Conservation (phyloP, 768 basidiomycete genomes). For the Crassisporium funariophilum region DNA sequence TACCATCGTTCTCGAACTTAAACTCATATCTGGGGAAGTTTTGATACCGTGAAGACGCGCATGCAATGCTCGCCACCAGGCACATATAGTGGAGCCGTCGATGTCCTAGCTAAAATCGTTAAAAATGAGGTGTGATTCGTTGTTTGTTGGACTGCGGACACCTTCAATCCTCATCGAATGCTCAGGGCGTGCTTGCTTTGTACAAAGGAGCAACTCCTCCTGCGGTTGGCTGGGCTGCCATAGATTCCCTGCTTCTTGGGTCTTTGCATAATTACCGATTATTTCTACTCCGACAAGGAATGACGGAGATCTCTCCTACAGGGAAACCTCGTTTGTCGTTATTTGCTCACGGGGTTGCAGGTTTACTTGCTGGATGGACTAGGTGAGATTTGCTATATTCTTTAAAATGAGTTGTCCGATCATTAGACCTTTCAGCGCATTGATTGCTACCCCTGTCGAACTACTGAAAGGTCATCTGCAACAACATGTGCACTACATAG, state of each 20-base stretch:
- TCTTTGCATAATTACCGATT: constrained; percentile 75
- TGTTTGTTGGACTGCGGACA: constrained; percentile 3
- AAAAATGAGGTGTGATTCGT: constrained; percentile 55
- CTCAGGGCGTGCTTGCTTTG: constrained; percentile 60
- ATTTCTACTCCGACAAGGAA: constrained; percentile 50
- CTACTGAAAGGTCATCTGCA: constrained; percentile 61
- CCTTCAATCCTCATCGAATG: constrained; percentile 8
- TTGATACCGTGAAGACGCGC: constrained; percentile 75
- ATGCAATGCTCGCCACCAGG: constrained; percentile 70
- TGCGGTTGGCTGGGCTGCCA: constrained; percentile 71
- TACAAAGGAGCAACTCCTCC: constrained; percentile 79
- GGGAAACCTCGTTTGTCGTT: constrained; percentile 57
- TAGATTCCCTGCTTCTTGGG: constrained; percentile 70
- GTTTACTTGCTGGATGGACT: constrained; percentile 68
- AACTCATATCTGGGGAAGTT: constrained; percentile 38
- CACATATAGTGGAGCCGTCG: constrained; percentile 61
- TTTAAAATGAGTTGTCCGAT: constrained; percentile 9
- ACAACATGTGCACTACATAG: background rate
- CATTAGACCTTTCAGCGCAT: constrained; percentile 43
- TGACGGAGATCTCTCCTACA: constrained; percentile 52
- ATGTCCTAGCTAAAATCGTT: constrained; percentile 58
- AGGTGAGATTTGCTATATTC: constrained; percentile 42
- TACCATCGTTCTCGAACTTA: too few relatives aligned
- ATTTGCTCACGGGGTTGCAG: constrained; percentile 65
- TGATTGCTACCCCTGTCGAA: constrained; percentile 78